Percentiles rank a stretch among this genome's conserved stretches.
phyloP scores from a whole-genome alignment of 2,329 filamentous ascomycete genomes.

The Orbilia blumenaviensis region DNA sequence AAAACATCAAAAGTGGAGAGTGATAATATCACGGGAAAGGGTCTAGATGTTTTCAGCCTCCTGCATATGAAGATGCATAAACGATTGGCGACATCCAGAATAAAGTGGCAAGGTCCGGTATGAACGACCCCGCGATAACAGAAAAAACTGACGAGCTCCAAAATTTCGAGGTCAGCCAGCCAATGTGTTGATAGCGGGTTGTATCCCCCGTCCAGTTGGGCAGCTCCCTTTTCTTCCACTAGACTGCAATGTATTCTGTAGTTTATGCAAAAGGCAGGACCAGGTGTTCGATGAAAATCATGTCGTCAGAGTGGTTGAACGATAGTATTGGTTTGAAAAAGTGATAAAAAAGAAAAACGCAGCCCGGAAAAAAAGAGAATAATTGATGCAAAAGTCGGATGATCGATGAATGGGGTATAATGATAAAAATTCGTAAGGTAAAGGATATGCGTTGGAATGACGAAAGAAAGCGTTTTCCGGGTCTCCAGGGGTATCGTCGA shows the following conservation, averaged over 20 bases:
- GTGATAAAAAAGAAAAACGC: not conserved
- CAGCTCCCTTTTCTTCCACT: not conserved
- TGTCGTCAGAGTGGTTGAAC: conserved; percentile 28
- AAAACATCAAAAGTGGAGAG: conserved; percentile 7
- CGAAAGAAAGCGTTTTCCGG: conserved; percentile 39
- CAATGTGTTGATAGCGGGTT: conserved; percentile 35
- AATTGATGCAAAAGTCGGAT: conserved; percentile 15
- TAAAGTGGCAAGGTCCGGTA: conserved; percentile 10
- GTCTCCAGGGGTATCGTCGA: conserved; percentile 45
- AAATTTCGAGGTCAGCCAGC: not conserved
- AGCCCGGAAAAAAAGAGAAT: conserved; percentile 12
- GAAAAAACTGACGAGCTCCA: conserved; percentile 43
- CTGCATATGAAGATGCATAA: conserved; percentile 29
- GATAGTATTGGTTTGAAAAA: conserved; percentile 10
- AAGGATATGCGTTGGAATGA: conserved; percentile 47
- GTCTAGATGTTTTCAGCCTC: conserved; percentile 20
- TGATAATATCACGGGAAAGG: conserved; percentile 10
- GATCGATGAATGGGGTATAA: conserved; percentile 29
- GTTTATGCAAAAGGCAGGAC: conserved; percentile 17
- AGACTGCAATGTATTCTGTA: conserved; percentile 12
- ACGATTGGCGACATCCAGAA: conserved; percentile 27
- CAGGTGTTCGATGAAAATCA: conserved; percentile 26
- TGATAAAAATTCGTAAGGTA: conserved; percentile 23
- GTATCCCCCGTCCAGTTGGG: conserved; percentile 26
- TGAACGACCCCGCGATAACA: conserved; percentile 17